phyloP scores from a whole-genome alignment of 108 stramenopile species.

The Skeletonema menzelii region DNA sequence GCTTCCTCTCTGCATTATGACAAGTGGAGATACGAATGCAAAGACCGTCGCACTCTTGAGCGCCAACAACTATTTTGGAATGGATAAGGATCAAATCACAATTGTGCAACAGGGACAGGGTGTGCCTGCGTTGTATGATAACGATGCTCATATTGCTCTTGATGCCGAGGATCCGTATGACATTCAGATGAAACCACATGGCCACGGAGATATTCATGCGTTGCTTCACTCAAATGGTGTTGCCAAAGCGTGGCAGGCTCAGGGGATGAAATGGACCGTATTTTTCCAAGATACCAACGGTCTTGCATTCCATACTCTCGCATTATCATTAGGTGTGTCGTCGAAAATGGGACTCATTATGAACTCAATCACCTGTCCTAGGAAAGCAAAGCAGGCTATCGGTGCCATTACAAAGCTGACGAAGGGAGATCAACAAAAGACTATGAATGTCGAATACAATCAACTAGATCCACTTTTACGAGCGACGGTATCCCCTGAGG shows the following conservation, averaged over 20 bases:
- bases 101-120: conserved; percentile 96
- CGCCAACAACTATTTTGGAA: conserved; percentile 90
- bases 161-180: conserved; percentile 70
- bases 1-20: conserved; percentile 99
- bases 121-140: conserved; percentile 92
- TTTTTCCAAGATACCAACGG: conserved; percentile 99
- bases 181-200: conserved; percentile 97
- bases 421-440: conserved; percentile 46
- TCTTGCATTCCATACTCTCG: conserved; percentile 91
- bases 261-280: conserved; percentile 88
- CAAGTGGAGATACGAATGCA: conserved; percentile 92
- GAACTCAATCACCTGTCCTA: conserved; percentile 96
- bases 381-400: conserved; percentile 97
- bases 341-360: conserved; percentile 81
- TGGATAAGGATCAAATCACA: conserved; percentile 84
- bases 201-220: conserved; percentile 99
- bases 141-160: conserved; percentile 88
- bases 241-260: conserved; percentile 72
- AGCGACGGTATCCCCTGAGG: conserved; percentile 79
- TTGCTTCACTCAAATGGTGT: conserved; percentile 88
- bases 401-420: conserved; percentile 95
- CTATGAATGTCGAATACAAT: conserved; percentile 99
- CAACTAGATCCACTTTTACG: conserved; percentile 96
- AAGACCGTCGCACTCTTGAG: conserved; percentile 80
- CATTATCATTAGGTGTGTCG: conserved; percentile 93